Conservation (phyloP, 1,139 yeast species). For the Sugiyamaella novakii region DNA sequence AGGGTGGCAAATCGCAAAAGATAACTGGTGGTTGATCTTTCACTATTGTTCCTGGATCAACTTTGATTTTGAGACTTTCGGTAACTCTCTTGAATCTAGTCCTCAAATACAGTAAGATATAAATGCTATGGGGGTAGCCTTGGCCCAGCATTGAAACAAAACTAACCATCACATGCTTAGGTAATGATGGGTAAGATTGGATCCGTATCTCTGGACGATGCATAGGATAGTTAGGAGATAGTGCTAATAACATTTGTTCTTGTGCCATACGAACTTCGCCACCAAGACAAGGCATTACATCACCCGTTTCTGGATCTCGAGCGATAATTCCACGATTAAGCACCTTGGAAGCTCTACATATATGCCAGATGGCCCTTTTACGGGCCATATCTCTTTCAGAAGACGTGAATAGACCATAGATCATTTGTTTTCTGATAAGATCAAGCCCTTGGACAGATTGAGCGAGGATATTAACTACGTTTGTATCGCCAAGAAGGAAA, state of each 20-base stretch:
- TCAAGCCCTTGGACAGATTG: conserved; percentile 53
- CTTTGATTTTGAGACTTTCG: conserved; percentile 75
- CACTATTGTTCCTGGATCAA: conserved; percentile 62
- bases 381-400: conserved; percentile 59
- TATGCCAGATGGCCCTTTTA: conserved; percentile 60
- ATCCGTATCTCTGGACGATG: conserved; percentile 20
- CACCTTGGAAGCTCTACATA: conserved; percentile 69
- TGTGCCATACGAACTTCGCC: conserved; percentile 65
- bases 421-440: conserved; percentile 61
- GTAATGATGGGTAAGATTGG: conserved; percentile 35
- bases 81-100: conserved; percentile 62
- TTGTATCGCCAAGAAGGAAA: conserved; percentile 43
- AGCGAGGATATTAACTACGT: conserved; percentile 40
- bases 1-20: conserved; percentile 75
- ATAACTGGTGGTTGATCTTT: conserved; percentile 77
- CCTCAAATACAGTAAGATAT: conserved; percentile 72
- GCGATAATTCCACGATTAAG: conserved; percentile 71
- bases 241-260: conserved; percentile 69
- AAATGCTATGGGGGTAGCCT: conserved; percentile 60
- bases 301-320: conserved; percentile 69
- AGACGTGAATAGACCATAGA: conserved; percentile 58
- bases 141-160: conserved; percentile 68
- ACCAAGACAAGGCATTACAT: conserved; percentile 50
- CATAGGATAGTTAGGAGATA: conserved; percentile 71
- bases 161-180: conserved; percentile 79